Conservation (phyloP, 2,329 filamentous ascomycete genomes). For the Aaosphaeria arxii region DNA sequence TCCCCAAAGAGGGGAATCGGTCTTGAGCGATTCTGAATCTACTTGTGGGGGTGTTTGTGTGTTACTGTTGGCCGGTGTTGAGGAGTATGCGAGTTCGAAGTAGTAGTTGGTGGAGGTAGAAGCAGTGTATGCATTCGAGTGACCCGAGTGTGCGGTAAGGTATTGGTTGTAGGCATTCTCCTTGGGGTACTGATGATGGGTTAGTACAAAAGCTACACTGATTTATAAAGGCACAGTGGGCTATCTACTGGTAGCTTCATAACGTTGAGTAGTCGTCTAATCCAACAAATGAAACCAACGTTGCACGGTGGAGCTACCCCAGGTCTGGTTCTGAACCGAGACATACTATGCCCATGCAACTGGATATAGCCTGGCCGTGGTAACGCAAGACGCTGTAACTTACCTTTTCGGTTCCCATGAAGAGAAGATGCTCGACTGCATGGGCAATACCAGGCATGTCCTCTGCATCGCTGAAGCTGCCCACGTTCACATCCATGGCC, state of each 20-base stretch:
- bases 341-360: too few relatives aligned
- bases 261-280: too few relatives aligned
- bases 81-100: constrained; percentile 86
- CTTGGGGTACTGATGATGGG: constrained; percentile 65
- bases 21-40: constrained; percentile 35
- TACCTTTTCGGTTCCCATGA: constrained; percentile 97
- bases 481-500: constrained; percentile 91
- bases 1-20: constrained; percentile 66
- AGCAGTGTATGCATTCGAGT: constrained; percentile 93
- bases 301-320: not conserved
- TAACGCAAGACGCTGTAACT: constrained; percentile 6
- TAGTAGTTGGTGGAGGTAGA: constrained; percentile 96
- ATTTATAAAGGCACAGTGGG: too few relatives aligned
- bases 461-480: constrained; percentile 87
- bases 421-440: constrained; percentile 91
- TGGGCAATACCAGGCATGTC: constrained; percentile 95
- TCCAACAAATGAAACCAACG: too few relatives aligned
- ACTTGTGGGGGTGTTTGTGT: constrained; percentile 27
- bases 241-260: too few relatives aligned
- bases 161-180: constrained; percentile 97
- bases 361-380: too few relatives aligned
- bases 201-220: not conserved
- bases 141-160: constrained; percentile 82
- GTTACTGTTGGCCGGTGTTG: constrained; percentile 51
- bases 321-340: too few relatives aligned